Conservation (phyloP, 441 rosid genomes). For the Eugenia klotzschiana region DNA sequence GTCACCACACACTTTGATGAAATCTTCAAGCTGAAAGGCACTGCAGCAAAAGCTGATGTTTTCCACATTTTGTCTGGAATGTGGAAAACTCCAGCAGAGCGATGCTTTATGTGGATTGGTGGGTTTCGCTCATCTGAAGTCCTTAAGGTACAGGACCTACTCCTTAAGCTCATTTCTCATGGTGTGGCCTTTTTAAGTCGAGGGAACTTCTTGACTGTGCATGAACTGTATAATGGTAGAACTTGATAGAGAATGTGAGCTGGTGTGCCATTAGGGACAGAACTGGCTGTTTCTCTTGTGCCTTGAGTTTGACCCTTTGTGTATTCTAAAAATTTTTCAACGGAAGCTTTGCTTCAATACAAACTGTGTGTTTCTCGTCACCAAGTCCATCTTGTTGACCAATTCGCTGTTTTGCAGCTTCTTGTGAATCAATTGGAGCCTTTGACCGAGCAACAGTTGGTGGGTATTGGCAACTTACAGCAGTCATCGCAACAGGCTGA, state of each 20-base stretch:
- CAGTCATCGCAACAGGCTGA: conserved; percentile 81
- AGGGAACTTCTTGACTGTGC: neutral
- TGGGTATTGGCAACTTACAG: conserved; percentile 52
- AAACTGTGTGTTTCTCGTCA: neutral
- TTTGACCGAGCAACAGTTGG: conserved; percentile 59
- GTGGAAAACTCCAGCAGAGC: conserved; percentile 96
- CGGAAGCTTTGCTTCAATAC: neutral
- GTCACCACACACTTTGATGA: conserved; percentile 54
- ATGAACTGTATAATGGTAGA: neutral
- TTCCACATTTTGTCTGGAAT: conserved; percentile 86
- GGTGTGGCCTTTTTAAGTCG: neutral
- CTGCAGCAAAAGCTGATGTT: conserved; percentile 80
- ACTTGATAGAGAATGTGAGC: neutral
- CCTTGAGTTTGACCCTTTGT: neutral
- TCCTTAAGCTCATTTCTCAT: neutral
- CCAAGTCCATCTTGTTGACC: neutral
- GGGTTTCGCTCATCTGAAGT: conserved; percentile 86
- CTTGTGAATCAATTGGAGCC: conserved; percentile 73
- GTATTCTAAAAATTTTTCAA: neutral
- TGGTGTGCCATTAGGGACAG: neutral
- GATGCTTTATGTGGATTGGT: conserved; percentile 89
- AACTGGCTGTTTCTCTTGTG: neutral
- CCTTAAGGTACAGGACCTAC: conserved; percentile 36
- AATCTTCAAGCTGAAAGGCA: conserved; percentile 60
- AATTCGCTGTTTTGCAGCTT: conserved; percentile 34